phyloP scores from a whole-genome alignment of 2,329 filamentous ascomycete species.

The Penicillium olsonii region DNA sequence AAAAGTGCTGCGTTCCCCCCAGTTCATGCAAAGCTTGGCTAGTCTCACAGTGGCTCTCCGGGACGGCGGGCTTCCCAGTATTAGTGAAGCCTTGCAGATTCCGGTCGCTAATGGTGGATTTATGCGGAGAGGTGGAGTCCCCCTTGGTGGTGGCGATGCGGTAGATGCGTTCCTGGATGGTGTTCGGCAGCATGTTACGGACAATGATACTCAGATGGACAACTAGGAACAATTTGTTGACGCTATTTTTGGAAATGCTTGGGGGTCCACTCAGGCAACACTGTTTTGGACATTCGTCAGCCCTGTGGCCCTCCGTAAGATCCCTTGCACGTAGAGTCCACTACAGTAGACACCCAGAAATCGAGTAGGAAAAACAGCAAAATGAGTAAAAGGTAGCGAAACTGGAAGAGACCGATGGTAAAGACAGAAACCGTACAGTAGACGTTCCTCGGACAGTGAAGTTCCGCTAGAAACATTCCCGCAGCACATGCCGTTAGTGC shows the following conservation, averaged over 20 bases:
- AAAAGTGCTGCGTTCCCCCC: constrained; percentile 82
- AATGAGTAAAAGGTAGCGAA: too few relatives aligned
- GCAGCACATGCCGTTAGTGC: constrained; percentile 9
- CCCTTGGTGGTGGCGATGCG: constrained; percentile 82
- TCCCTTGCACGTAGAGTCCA: too few relatives aligned
- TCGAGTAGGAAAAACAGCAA: too few relatives aligned
- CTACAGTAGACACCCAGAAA: too few relatives aligned
- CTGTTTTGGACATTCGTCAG: constrained; percentile 19
- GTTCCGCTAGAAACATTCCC: neutral
- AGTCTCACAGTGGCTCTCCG: constrained; percentile 84
- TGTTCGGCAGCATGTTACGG: constrained; percentile 75
- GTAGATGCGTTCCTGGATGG: constrained; percentile 90
- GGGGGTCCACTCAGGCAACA: constrained; percentile 21
- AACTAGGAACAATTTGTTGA: constrained; percentile 24
- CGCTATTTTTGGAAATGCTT: constrained; percentile 22
- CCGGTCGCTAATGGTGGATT: constrained; percentile 83
- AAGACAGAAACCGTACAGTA: too few relatives aligned
- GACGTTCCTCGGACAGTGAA: too few relatives aligned
- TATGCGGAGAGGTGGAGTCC: constrained; percentile 74
- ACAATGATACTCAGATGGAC: constrained; percentile 49
- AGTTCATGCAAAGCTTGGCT: constrained; percentile 82
- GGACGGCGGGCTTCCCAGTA: constrained; percentile 86
- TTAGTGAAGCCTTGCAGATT: constrained; percentile 81
- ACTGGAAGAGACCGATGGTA: too few relatives aligned
- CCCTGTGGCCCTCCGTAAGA: neutral